Evolutionary conservation across 345 rosid species (phyloP).

Genomic region (Mangifera indica): DNA sequence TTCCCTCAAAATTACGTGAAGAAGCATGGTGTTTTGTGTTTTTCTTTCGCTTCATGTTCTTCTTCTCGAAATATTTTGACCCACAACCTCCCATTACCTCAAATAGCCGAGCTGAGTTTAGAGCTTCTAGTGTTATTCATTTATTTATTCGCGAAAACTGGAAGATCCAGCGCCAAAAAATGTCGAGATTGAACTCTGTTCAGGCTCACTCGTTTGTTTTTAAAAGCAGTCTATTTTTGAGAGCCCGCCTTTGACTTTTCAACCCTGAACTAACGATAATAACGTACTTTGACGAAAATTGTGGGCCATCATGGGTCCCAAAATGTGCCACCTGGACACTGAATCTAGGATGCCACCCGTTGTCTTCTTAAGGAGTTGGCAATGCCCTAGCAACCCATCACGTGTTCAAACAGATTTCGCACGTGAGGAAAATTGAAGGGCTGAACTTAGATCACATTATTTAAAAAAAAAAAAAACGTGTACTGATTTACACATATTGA

Average conservation of each 20-base stretch:
- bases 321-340: background rate
- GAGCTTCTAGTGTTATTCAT: background rate
- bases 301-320: background rate
- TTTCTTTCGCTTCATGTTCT: conserved; percentile 24
- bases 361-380: background rate
- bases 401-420: background rate
- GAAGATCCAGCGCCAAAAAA: too few species aligned
- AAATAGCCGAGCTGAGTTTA: too few species aligned
- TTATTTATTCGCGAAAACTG: too few species aligned
- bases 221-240: background rate
- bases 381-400: too few species aligned
- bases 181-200: background rate
- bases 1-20: conserved; percentile 23
- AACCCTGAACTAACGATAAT: background rate
- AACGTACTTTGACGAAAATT: background rate
- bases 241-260: background rate
- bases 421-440: background rate
- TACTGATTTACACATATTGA: too few species aligned
- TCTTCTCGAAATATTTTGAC: conserved; percentile 30
- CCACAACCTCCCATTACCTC: conserved; percentile 46
- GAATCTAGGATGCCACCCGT: background rate
- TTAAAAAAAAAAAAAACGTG: too few species aligned
- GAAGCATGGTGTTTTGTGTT: conserved; percentile 26
- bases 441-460: too few species aligned
- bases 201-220: background rate